These are phyloP conservation scores for Salmacisia buchloeana DNA, from an alignment of 1,284 basidiomycete genomes.

Conservation along the genomic window DNA sequence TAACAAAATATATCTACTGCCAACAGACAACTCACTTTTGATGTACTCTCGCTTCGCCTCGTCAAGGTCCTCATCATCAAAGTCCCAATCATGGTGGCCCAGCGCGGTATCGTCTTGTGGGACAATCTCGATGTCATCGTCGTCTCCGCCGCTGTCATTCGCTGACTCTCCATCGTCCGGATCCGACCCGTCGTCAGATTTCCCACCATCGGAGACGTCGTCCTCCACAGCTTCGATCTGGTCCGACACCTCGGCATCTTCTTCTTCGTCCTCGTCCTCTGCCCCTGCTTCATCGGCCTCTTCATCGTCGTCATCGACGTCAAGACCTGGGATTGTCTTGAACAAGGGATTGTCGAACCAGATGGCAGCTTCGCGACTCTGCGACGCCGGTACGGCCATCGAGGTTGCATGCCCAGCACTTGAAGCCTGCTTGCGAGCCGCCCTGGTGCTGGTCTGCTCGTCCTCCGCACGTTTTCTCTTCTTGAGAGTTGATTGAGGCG, in stretches of 20 bases:
- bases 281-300: slow-evolving; percentile 41
- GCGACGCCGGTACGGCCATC: slow-evolving; percentile 26
- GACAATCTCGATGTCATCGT: slow-evolving; percentile 39
- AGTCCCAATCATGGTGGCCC: slow-evolving; percentile 5
- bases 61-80: slow-evolving; percentile 64
- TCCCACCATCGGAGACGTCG: slow-evolving; percentile 23
- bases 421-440: slow-evolving; percentile 20
- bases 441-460: not conserved
- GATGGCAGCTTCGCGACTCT: slow-evolving; percentile 59
- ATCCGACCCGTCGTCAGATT: slow-evolving; percentile 47
- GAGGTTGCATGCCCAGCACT: slow-evolving; percentile 24
- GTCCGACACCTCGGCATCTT: too few relatives aligned
- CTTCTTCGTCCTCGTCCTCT: slow-evolving; percentile 44
- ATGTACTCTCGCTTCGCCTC: slow-evolving; percentile 67
- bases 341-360: slow-evolving; percentile 98
- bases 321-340: slow-evolving; percentile 62
- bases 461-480: slow-evolving; percentile 24
- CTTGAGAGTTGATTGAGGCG: not conserved
- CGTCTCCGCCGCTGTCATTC: slow-evolving; percentile 32
- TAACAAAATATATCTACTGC: not conserved
- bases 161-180: slow-evolving; percentile 38
- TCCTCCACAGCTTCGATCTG: too few relatives aligned
- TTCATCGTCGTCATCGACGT: slow-evolving; percentile 56
- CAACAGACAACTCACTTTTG: slow-evolving; percentile 58
- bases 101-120: slow-evolving; percentile 23